Evolutionary conservation across 805 yeast species (phyloP).

Genomic region (Sporopachydermia quercuum): DNA sequence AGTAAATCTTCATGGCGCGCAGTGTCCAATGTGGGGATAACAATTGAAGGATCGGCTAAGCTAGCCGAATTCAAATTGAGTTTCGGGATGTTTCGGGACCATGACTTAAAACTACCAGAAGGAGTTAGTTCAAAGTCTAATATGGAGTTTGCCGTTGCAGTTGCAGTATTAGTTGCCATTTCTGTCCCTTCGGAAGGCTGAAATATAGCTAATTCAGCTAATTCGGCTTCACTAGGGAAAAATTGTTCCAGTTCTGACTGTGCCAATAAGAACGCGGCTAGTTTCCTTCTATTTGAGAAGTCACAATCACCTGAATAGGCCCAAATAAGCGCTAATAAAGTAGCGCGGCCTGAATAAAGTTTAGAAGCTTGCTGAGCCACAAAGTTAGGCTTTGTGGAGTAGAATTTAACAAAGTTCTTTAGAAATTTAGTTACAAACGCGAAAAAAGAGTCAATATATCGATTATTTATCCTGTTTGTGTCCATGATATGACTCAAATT

Average conservation of each 20-base stretch:
- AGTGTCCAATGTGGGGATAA: slow-evolving; percentile 75
- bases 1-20: slow-evolving; percentile 48
- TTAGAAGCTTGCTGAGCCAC: neutral
- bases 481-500: slow-evolving; percentile 37
- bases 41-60: slow-evolving; percentile 42
- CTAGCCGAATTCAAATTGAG: slow-evolving; percentile 41
- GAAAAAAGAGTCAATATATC: neutral
- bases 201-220: no score
- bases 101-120: slow-evolving; percentile 31
- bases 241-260: slow-evolving; percentile 12
- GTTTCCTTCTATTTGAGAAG: slow-evolving; percentile 21
- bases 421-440: neutral
- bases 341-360: slow-evolving; percentile 9
- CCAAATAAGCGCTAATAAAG: slow-evolving; percentile 36
- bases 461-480: no score
- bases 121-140: slow-evolving; percentile 30
- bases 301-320: slow-evolving; percentile 46
- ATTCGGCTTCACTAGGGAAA: slow-evolving; percentile 4
- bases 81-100: slow-evolving; percentile 25
- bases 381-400: slow-evolving; percentile 3
- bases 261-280: slow-evolving; percentile 19
- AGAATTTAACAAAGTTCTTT: neutral
- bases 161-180: no score
- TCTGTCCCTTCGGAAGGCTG: no score
- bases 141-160: no score